These are phyloP conservation scores for Sphaerulina musiva DNA, from an alignment of 2,329 filamentous ascomycete genomes.

Conservation along the genomic window DNA sequence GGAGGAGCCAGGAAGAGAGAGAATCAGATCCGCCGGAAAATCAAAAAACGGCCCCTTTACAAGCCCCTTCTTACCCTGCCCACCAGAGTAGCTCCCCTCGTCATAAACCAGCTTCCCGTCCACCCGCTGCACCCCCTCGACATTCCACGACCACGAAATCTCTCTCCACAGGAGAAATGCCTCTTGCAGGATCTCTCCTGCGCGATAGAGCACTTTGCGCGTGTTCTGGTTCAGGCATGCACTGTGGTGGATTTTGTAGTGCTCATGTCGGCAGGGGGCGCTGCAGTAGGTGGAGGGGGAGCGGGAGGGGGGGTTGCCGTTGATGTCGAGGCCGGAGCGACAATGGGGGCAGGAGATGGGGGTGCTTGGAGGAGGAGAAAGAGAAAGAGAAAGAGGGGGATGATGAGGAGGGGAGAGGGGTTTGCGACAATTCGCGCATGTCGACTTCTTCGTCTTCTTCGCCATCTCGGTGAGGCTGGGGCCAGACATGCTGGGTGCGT, in stretches of 20 bases:
- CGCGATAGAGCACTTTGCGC: constrained; percentile 18
- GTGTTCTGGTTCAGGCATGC: constrained; percentile 5
- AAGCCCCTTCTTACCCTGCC: too few relatives aligned
- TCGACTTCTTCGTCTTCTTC: too few relatives aligned
- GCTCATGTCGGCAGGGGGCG: not conserved
- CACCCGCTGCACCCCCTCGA: not conserved
- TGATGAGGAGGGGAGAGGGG: too few relatives aligned
- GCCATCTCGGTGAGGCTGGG: too few relatives aligned
- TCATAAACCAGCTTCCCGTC: not conserved
- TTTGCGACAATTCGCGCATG: too few relatives aligned
- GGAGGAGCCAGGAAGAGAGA: too few relatives aligned
- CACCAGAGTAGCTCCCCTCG: not conserved
- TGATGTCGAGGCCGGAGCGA: not conserved
- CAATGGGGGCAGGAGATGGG: not conserved
- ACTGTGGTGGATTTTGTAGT: not conserved
- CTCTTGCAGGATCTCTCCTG: constrained; percentile 14
- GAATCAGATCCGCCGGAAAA: not conserved
- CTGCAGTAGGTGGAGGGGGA: constrained; percentile 11
- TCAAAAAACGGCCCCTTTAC: not conserved
- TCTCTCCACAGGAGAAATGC: constrained; percentile 14
- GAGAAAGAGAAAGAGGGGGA: too few relatives aligned
- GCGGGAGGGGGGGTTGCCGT: not conserved
- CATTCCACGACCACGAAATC: constrained; percentile 9
- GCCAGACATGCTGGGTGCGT: too few relatives aligned
- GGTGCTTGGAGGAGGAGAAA: too few relatives aligned